Evolutionary conservation across 768 basidiomycete species (phyloP).

Genomic region (Leucocoprinus leucothites): DNA sequence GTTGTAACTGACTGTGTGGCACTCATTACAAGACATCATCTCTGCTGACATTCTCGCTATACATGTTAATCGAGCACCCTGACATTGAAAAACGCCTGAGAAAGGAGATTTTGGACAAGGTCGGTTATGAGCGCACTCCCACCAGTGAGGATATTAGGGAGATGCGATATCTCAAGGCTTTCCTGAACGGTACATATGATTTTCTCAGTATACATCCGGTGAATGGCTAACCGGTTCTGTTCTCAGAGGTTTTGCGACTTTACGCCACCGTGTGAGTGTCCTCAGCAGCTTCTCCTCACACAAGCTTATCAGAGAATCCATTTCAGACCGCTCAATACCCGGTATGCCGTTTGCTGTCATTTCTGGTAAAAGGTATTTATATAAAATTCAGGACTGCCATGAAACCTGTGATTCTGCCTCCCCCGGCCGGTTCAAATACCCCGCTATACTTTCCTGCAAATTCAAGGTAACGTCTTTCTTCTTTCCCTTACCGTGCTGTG

Average conservation of each 20-base stretch:
- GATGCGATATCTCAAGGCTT: conserved; percentile 27
- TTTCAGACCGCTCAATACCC: conserved; percentile 8
- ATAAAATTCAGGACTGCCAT: background rate
- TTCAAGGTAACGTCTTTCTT: background rate
- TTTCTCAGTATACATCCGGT: background rate
- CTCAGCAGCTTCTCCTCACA: background rate
- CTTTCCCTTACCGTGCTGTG: background rate
- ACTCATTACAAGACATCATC: conserved; percentile 30
- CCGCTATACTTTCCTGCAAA: background rate
- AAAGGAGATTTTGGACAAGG: conserved; percentile 30
- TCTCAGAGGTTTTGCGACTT: background rate
- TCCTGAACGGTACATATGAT: background rate
- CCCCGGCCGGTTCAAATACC: background rate
- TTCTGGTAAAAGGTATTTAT: conserved; percentile 4
- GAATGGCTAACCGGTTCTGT: background rate
- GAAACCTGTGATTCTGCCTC: background rate
- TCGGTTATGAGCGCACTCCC: conserved; percentile 32
- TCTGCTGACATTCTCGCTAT: conserved; percentile 37
- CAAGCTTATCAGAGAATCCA: background rate
- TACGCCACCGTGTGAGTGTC: background rate
- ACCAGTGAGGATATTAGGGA: conserved; percentile 39
- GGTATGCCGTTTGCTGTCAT: conserved; percentile 3
- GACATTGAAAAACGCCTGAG: conserved; percentile 29
- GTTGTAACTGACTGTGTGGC: too few species aligned
- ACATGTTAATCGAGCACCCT: conserved; percentile 38